Evolutionary conservation across 331 rosid genomes (phyloP), one percentile per base, ranked within the genome.

Genomic region (Acacia pycnantha): DNA sequence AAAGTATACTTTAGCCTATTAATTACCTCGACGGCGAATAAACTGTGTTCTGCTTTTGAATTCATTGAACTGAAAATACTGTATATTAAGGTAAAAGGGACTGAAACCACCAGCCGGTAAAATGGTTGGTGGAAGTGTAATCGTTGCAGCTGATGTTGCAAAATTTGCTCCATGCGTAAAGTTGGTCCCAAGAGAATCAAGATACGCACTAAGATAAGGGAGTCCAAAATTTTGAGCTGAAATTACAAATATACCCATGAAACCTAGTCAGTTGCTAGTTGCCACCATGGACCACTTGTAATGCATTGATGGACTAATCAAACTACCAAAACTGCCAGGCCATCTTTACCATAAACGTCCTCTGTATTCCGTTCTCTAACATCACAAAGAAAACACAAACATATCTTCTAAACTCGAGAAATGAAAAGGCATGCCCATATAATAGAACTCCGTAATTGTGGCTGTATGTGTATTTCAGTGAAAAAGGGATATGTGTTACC

Each of bases 121-220:
- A 4, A 54, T 13, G 1, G 0, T n/a, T 21, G 41, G 15, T 11
- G 86, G 88, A 40, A 73, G 70, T 77, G 53, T 83, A 81, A 87
- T 83, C 7, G 91, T 87, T 8, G 92, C 84, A 26, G 68, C 84
- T 8, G 56, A 2, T 12, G 86, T 70, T 9, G 85, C 89, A 16
- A 84, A 86, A n/a, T 88, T 88, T 24, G 87, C 91, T 16, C 88
- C 88, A 2, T 77, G 77, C 7, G 78, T 50, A 59, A 77, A 82
- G 50, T 81, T 78, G 48, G 86, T 54, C 41, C 89, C 84, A 15
- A 82, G 44, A 1, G 91, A 87, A 79, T 87, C 83, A 31, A 87
- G 84, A 61, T 87, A 87, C 1, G 88, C 83, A 12, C 84, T 79
- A 5, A 84, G 58, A 76, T 54, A 84, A 1, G 86, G 88, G 3